A percentile compares a stretch with the other conserved stretches of the same genome.
phyloP scores from a whole-genome alignment of 1,284 basidiomycete genomes.

The Pterulicium gracile region DNA sequence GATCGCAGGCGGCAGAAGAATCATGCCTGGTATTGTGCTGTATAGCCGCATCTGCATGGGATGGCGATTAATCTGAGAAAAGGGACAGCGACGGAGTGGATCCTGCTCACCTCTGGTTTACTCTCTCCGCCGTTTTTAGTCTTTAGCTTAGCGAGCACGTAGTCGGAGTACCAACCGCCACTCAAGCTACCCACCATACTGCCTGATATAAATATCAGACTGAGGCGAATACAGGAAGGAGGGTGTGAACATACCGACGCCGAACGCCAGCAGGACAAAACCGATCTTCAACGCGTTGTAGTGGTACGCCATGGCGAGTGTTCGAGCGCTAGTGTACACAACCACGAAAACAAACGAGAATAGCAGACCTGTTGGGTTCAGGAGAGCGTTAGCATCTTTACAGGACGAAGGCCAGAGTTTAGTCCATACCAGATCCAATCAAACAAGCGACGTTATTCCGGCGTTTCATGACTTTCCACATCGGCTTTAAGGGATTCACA shows the following conservation, averaged over 20 bases:
- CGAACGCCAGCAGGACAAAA: slow-evolving; percentile 66
- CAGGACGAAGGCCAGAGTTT: not conserved
- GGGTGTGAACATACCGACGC: slow-evolving; percentile 36
- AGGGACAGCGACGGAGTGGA: slow-evolving; percentile 2
- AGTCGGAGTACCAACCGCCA: slow-evolving; percentile 74
- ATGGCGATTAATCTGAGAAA: not conserved
- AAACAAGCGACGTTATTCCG: slow-evolving; percentile 62
- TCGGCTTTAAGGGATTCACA: slow-evolving; percentile 61
- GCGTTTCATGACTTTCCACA: slow-evolving; percentile 44
- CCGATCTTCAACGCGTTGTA: slow-evolving; percentile 68
- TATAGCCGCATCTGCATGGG: slow-evolving; percentile 55
- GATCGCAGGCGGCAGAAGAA: slow-evolving; percentile 46
- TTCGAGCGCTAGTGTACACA: slow-evolving; percentile 63
- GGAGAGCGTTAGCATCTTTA: no score
- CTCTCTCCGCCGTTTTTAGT: slow-evolving; percentile 48
- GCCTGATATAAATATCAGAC: slow-evolving; percentile 25
- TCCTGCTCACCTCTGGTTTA: slow-evolving; percentile 55
- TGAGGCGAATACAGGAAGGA: not conserved
- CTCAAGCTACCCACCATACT: slow-evolving; percentile 59
- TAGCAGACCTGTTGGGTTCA: slow-evolving; percentile 40
- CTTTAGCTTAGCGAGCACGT: slow-evolving; percentile 43
- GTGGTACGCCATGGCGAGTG: slow-evolving; percentile 50
- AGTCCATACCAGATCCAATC: slow-evolving; percentile 52
- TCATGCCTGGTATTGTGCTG: slow-evolving; percentile 45
- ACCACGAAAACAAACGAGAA: slow-evolving; percentile 67